Conservation (phyloP, 2,329 filamentous ascomycete species). For the Paraphaeosphaeria minitans region DNA sequence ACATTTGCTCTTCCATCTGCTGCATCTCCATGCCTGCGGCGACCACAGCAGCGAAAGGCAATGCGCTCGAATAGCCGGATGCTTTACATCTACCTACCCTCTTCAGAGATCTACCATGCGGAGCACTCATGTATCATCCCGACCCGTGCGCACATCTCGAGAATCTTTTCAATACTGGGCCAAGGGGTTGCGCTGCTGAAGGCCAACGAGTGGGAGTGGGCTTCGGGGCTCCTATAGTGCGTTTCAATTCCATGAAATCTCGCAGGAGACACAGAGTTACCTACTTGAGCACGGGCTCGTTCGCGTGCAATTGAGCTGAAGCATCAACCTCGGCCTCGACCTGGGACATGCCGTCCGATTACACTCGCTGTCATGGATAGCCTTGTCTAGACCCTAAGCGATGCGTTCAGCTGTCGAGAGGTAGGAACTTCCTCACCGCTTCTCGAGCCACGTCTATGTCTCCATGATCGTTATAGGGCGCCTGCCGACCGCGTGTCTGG, state of each 20-base stretch:
- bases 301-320: background rate
- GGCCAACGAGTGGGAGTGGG: background rate
- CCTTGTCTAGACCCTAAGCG: constrained; percentile 3
- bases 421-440: constrained; percentile 3
- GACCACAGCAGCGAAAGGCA: background rate
- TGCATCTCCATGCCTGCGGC: background rate
- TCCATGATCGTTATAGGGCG: background rate
- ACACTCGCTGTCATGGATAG: constrained; percentile 2
- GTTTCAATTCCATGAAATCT: background rate
- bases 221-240: background rate
- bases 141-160: background rate
- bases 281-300: background rate
- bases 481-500: background rate
- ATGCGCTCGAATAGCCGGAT: background rate
- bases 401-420: constrained; percentile 5
- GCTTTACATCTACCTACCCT: too few species aligned
- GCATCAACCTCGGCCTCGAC: background rate
- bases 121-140: too few species aligned
- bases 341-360: background rate
- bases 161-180: background rate
- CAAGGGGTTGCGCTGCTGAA: background rate
- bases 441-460: background rate
- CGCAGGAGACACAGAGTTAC: background rate
- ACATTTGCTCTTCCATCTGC: background rate
- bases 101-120: too few species aligned